These are phyloP conservation scores for Xerocomellus amylosporus DNA, from an alignment of 768 basidiomycete genomes.

Conservation along the genomic window DNA sequence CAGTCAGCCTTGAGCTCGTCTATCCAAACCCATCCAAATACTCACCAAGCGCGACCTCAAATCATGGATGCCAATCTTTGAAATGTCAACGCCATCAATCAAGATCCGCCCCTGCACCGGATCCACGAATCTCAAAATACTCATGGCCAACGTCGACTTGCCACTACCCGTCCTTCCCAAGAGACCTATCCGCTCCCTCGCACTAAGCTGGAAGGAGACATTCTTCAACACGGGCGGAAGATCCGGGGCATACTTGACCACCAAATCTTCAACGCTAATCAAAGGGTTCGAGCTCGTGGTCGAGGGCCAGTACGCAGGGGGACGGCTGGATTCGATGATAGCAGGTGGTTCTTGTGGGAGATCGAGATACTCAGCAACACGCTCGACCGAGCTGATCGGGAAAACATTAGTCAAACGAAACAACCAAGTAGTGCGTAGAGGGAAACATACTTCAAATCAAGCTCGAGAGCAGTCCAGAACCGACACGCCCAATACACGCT, in stretches of 20 bases:
- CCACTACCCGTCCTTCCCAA: constrained; percentile 82
- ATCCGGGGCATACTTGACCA: constrained; percentile 81
- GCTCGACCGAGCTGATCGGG: constrained; percentile 72
- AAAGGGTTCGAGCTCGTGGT: constrained; percentile 56
- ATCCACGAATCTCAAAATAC: constrained; percentile 80
- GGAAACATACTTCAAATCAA: constrained; percentile 66
- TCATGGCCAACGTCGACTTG: constrained; percentile 84
- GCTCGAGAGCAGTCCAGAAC: constrained; percentile 56
- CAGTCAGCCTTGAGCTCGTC: neutral
- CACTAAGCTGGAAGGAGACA: constrained; percentile 68
- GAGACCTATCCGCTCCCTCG: constrained; percentile 74
- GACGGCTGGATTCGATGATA: constrained; percentile 66
- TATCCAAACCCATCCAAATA: constrained; percentile 1
- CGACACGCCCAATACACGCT: constrained; percentile 52
- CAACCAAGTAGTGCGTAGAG: neutral
- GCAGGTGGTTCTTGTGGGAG: constrained; percentile 85
- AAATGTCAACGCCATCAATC: constrained; percentile 88
- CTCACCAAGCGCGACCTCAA: constrained; percentile 70
- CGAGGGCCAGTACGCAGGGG: constrained; percentile 93
- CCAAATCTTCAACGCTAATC: constrained; percentile 69
- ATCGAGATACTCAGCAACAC: constrained; percentile 86
- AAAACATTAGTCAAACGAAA: constrained; percentile 5
- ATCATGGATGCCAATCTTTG: constrained; percentile 80
- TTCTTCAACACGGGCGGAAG: constrained; percentile 76
- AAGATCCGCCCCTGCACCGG: constrained; percentile 71